A percentile compares a stretch with the other conserved stretches of the same genome.
Conservation (phyloP, 768 basidiomycete species). For the Rhodotorula taiwanensis region DNA sequence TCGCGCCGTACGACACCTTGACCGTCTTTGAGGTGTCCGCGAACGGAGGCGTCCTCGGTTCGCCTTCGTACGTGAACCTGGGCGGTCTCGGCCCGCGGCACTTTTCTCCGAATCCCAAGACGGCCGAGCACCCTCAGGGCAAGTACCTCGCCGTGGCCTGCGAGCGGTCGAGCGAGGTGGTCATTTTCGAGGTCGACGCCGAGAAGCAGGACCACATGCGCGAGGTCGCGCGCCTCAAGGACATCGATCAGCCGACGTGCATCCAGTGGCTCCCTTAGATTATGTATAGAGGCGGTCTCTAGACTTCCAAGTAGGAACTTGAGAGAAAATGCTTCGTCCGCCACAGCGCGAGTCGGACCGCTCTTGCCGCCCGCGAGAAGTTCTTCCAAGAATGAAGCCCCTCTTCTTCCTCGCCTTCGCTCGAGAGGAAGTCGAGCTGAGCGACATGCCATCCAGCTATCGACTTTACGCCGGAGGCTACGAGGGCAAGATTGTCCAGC, state of each 20-base stretch:
- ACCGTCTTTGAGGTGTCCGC: conserved; percentile 19
- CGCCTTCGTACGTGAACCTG: conserved; percentile 3
- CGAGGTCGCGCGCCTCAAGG: conserved; percentile 22
- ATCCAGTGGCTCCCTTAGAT: conserved; percentile 2
- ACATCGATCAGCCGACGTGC: conserved; percentile 17
- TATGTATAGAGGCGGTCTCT: conserved; percentile 1
- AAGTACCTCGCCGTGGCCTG: conserved; percentile 22
- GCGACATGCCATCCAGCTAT: neutral
- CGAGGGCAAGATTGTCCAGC: conserved; percentile 7
- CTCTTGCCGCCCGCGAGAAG: too few relatives aligned
- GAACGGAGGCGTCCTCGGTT: neutral
- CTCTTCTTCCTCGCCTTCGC: neutral
- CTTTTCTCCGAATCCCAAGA: conserved; percentile 9
- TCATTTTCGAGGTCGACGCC: conserved; percentile 4
- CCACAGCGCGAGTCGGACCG: neutral
- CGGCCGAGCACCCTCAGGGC: neutral
- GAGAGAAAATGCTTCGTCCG: neutral
- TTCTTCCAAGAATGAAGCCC: too few relatives aligned
- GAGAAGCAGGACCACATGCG: neutral
- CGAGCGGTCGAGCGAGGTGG: conserved; percentile 33
- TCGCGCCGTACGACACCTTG: conserved; percentile 18
- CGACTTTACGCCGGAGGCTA: conserved; percentile 24
- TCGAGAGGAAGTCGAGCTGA: too few relatives aligned
- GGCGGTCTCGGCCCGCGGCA: conserved; percentile 22
- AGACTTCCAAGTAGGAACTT: neutral